Evolutionary conservation across 257 asterid genomes (phyloP), one percentile per base, ranked within the genome.

Genomic region (Henckelia pumila): DNA sequence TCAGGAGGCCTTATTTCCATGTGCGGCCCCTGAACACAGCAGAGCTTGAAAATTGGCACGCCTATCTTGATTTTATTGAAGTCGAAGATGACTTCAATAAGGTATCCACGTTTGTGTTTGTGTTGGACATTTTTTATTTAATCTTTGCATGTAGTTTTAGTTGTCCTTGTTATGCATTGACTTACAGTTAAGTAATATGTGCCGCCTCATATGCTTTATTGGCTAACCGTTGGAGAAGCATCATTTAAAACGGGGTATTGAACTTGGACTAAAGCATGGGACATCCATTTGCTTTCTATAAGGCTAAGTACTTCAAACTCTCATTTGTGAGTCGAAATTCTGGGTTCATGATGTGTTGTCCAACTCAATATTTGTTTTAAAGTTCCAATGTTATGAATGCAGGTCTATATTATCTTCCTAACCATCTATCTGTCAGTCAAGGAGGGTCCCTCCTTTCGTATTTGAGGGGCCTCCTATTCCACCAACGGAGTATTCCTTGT

Each of bases 361-460:
- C 70, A 80, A 70, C 79, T 73, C 75, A 76, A 77, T 78, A 81
- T 81, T 64, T 73, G 79, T 83, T 83, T 90, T 88, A 76, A 90
- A 94, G 82, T 87, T 82, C 85, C 78, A 82, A 88, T 87, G 95
- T 91, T 91, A 93, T 88, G 90, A 87, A 91, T 91, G 99, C 99
- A 94, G 99, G 99, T 94, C 87, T 89, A 84, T 85, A 89, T 93
- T 90, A 82, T 85, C 96, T 88, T 86, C 97, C 92, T 93, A 90
- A 93, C 88, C 94, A 85, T 93, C 91, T 89, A 77, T 89, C 86
- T 87, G 85, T 86, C 95, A 81, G 87, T 84, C 92, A 75, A 84
- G 96, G 95, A 85, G 86, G 95, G 87, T 82, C 44, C 97, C 96
- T 82, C 89, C 78, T 73, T 77, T 78, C 76, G 59, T 81, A 83